Conservation (phyloP, 805 yeast species). For the Schizosaccharomyces japonicus region DNA sequence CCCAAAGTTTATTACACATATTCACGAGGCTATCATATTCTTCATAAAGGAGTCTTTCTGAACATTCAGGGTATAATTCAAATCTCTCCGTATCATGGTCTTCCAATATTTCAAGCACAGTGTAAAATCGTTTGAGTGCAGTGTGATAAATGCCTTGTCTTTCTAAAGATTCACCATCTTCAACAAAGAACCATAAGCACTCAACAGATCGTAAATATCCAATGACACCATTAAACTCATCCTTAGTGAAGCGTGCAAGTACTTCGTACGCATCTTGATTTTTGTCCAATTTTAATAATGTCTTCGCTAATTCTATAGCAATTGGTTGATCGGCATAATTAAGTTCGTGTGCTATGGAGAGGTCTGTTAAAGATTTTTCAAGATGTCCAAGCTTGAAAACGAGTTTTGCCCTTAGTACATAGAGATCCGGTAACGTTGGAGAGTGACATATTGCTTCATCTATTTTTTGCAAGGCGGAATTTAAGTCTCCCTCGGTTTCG, state of each 20-base stretch:
- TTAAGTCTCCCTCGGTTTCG: background rate
- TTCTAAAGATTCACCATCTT: background rate
- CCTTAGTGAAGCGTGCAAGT: background rate
- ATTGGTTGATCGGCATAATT: background rate
- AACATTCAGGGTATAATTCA: background rate
- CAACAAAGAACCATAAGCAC: background rate
- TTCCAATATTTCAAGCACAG: background rate
- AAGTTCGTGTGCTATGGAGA: background rate
- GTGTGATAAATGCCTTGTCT: background rate
- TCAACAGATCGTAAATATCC: background rate
- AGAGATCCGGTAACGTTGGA: background rate
- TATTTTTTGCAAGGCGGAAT: background rate
- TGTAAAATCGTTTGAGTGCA: background rate
- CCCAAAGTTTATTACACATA: background rate
- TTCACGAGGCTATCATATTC: background rate
- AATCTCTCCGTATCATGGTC: background rate
- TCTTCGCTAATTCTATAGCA: background rate
- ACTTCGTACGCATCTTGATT: background rate
- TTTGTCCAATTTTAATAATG: background rate
- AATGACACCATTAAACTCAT: background rate
- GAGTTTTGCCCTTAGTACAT: background rate
- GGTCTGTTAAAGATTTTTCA: background rate
- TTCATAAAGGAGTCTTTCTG: background rate
- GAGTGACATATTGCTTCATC: background rate
- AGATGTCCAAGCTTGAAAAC: background rate